Base-by-base conservation (phyloP, 2,329 filamentous ascomycete species). In the Aciculosporium take region DNA sequence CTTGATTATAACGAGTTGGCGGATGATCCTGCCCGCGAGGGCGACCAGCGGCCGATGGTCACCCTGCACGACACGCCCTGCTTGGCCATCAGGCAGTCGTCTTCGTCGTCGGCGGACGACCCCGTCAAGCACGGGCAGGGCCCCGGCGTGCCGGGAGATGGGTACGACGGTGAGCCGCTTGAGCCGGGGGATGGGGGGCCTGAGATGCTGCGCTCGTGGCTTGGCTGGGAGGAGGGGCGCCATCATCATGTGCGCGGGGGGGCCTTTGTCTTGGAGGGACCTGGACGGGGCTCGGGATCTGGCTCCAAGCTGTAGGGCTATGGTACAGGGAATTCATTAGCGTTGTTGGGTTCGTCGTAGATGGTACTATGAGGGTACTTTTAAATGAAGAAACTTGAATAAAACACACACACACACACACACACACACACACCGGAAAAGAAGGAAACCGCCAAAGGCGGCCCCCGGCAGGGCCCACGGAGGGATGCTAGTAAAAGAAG, bases 1-100 rank as follows among this genome's bases (percentile, higher is more conserved):
- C 65, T 94, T 32, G 79, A 78, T 27, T 84, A 86, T 49, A 54
- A 51, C 0, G 87, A 94, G 61, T 65, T 94, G 33, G 74, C 85
- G 51, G 51, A 45, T 3, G 56, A 64, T 28, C 39, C 55, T 7
- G 46, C 43, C n/a, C 63, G 67, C 37, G 76, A 79, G 53, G 74
- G 79, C 36, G 81, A 87, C 49, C 81, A 85, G 62, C 62, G 84
- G 46, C 82, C 83, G 1, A 62, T 71, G 1, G 81, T 88, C 8
- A 77, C 76, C 28, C 60, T 95, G 53, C 71, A 68, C 29, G 69
- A 66, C 20, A 87, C 84, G 9, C 87, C 88, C 0, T 78, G 72
- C 17, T 61, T 78, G 37, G 79, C 78, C 0, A 68, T 85, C 12
- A 64, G 69, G 4, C 65, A 70, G 42, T 66, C n/a, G 34, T 5